Base-by-base conservation (phyloP, 208 protist species). In the Wallacemonas sp. region DNA sequence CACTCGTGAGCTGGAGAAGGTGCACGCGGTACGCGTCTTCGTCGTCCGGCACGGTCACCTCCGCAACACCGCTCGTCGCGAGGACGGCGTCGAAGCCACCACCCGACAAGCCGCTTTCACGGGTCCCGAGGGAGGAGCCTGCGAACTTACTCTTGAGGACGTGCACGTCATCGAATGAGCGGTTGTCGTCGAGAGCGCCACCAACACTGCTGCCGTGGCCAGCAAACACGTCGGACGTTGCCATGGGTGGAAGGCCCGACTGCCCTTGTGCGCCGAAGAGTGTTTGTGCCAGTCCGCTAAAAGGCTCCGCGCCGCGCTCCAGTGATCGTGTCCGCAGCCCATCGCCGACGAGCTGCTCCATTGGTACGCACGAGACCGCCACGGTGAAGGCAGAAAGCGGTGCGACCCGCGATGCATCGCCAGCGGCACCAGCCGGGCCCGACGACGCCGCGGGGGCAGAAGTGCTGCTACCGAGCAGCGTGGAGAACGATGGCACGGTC, bases 1-100 rank as follows among this genome's bases (percentile, higher is more conserved):
- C 4, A 24, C 16, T 58, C 52, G 32, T 21, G n/a, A 64, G 66
- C 12, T 68, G 63, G 9, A 81, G 64, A 14, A 81, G 68, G 39
- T 81, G 76, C 27, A 81, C 67, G 32, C 76, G 76, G 61, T 81
- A 81, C 24, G 63, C 67, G 68, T 81, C 76, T 16, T 27, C 24
- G 38, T 68, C 69, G 55, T 68, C 56, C 24, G 49, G 70, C 36
- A 81, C 70, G n/a, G 14, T 26, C 6, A n/a, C n/a, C 4, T 38
- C n/a, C 6, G 19, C 52, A 5, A 3, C 17, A 17, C 8, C 11
- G 26, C 47, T 57, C 6, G 44, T 47, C 23, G 23, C 58, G 58
- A 16, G 49, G 3, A 52, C 70, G 21, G 46, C 43, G 12, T 61
- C 29, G 17, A 54, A 70, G 2, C 44, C 5, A 4, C 23, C 34